Conservation (phyloP, 331 rosid genomes). For the Dryas integrifolia region DNA sequence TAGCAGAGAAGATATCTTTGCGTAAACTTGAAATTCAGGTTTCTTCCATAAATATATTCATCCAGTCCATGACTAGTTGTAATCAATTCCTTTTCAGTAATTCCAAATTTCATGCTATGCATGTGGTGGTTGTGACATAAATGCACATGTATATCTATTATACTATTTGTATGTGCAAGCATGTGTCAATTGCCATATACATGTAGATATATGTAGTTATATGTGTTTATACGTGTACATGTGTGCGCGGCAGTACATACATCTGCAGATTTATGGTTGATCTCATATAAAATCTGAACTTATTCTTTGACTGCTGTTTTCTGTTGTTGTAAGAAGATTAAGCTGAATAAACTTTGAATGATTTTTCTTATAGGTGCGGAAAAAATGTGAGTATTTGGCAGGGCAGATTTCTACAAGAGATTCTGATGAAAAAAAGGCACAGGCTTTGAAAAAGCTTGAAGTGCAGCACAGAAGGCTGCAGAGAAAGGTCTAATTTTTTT, state of each 20-base stretch:
- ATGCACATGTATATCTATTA: neutral
- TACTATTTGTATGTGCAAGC: no score
- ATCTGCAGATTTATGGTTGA: neutral
- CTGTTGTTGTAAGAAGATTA: neutral
- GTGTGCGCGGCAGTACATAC: neutral
- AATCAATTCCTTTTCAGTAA: neutral
- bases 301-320: neutral
- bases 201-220: neutral
- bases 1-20: constrained; percentile 55
- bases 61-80: neutral
- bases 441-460: constrained; percentile 47
- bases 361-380: constrained; percentile 56
- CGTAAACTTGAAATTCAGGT: constrained; percentile 88
- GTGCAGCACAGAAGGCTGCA: constrained; percentile 43
- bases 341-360: neutral
- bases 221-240: neutral
- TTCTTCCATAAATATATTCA: constrained; percentile 4
- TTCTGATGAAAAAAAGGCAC: constrained; percentile 51
- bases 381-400: constrained; percentile 64
- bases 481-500: constrained; percentile 53
- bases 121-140: neutral
- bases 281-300: neutral
- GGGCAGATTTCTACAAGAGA: constrained; percentile 53
- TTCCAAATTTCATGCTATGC: neutral
- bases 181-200: neutral